A percentile compares a stretch with the other conserved stretches of the same genome.
Evolutionary conservation across 768 basidiomycete genomes (phyloP).

Genomic region (Lentinula guzmanii): DNA sequence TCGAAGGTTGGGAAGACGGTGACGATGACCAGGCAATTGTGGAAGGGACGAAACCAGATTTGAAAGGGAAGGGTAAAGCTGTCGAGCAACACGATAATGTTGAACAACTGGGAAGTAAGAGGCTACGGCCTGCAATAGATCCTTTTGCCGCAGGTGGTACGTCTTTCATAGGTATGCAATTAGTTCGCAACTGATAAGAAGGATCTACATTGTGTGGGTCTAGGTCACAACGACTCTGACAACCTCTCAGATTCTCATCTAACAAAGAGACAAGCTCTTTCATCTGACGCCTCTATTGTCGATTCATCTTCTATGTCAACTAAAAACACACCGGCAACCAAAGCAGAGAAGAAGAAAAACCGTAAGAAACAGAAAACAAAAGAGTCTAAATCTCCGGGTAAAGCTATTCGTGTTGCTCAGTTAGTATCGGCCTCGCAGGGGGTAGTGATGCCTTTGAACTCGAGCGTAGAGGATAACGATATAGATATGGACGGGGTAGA

Average conservation of each 20-base stretch:
- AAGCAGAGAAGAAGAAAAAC: neutral
- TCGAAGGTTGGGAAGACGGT: conserved; percentile 13
- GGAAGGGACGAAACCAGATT: conserved; percentile 28
- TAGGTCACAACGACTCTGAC: neutral
- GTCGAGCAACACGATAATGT: conserved; percentile 26
- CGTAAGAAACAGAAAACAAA: neutral
- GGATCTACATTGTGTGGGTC: neutral
- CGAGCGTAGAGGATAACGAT: neutral
- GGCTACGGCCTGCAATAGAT: conserved; percentile 50
- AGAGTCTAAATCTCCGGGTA: neutral
- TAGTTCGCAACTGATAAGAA: neutral
- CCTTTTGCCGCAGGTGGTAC: conserved; percentile 54
- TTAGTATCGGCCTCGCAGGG: neutral
- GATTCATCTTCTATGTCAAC: neutral
- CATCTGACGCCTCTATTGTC: neutral
- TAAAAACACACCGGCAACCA: neutral
- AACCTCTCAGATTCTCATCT: neutral
- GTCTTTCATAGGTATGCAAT: neutral
- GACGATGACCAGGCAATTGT: conserved; percentile 3
- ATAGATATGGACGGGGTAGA: neutral
- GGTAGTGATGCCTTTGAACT: neutral
- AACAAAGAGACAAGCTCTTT: neutral
- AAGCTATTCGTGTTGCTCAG: neutral
- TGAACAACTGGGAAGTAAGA: conserved; percentile 25
- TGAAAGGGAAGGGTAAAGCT: conserved; percentile 27